Percentiles rank a stretch among this genome's conserved stretches.
phyloP scores from a whole-genome alignment of 345 rosid species.

The Eucalyptus decipiens region DNA sequence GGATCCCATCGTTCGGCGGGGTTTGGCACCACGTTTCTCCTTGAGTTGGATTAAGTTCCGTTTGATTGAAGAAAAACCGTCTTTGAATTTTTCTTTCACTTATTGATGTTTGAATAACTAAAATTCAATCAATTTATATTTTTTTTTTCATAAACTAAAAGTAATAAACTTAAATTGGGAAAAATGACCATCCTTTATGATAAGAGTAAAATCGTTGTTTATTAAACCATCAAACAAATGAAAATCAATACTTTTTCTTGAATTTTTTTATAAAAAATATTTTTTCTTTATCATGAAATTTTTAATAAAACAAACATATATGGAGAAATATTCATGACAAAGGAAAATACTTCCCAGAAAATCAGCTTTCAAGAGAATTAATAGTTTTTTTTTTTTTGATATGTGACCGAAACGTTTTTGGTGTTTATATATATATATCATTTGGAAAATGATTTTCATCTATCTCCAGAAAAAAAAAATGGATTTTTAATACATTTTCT shows the following conservation, averaged over 20 bases:
- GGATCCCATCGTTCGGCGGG: neutral
- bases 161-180: neutral
- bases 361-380: too few species aligned
- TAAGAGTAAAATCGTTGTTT: fast-evolving
- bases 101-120: neutral
- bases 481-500: too few species aligned
- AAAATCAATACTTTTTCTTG: neutral
- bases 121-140: neutral
- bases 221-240: neutral
- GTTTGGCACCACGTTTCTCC: neutral
- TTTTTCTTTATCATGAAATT: neutral
- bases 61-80: neutral
- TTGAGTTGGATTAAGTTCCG: neutral
- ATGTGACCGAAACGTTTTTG: too few species aligned
- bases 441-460: too few species aligned
- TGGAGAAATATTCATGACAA: too few species aligned
- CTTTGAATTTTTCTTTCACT: neutral
- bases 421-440: too few species aligned
- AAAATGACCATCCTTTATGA: fast-evolving
- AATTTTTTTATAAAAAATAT: neutral
- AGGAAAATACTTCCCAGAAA: too few species aligned
- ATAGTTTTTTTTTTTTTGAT: too few species aligned
- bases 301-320: neutral
- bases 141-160: neutral
- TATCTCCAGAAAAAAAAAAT: too few species aligned